Evolutionary conservation across 768 basidiomycete species (phyloP).

Genomic region (Tylopilus sp.): DNA sequence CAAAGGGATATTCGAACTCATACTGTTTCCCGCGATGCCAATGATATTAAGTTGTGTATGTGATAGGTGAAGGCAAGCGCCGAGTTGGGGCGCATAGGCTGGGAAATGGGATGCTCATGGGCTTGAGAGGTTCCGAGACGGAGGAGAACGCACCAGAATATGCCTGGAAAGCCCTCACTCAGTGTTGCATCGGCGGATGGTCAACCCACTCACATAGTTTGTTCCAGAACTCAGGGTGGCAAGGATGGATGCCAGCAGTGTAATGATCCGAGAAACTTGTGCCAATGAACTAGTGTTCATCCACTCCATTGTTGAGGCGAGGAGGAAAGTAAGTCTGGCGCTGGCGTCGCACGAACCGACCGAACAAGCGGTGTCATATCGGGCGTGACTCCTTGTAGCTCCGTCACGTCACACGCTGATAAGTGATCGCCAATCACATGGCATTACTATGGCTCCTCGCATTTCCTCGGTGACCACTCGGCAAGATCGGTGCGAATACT

Average conservation of each 20-base stretch:
- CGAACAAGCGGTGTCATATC: too few relatives aligned
- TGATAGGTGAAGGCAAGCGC: conserved; percentile 65
- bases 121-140: too few relatives aligned
- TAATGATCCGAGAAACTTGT: conserved; percentile 39
- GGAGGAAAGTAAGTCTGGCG: neutral
- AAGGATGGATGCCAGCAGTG: conserved; percentile 52
- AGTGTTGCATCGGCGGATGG: neutral
- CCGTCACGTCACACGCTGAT: too few relatives aligned
- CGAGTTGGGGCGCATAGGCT: conserved; percentile 89
- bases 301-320: conserved; percentile 6
- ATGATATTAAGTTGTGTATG: conserved; percentile 84
- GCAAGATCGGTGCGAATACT: too few relatives aligned
- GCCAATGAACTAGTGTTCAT: conserved; percentile 10
- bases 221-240: conserved; percentile 66
- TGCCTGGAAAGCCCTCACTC: conserved; percentile 13
- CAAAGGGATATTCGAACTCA: conserved; percentile 16
- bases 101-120: conserved; percentile 1
- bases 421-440: too few relatives aligned
- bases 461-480: too few relatives aligned
- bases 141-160: conserved; percentile 25
- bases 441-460: too few relatives aligned
- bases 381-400: too few relatives aligned
- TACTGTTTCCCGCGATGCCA: conserved; percentile 76
- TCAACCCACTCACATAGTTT: conserved; percentile 57
- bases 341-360: neutral